Percentiles rank a stretch among this genome's conserved stretches.
These are phyloP conservation scores for Apiospora marii DNA, from an alignment of 2,329 filamentous ascomycete genomes.

Conservation along the genomic window DNA sequence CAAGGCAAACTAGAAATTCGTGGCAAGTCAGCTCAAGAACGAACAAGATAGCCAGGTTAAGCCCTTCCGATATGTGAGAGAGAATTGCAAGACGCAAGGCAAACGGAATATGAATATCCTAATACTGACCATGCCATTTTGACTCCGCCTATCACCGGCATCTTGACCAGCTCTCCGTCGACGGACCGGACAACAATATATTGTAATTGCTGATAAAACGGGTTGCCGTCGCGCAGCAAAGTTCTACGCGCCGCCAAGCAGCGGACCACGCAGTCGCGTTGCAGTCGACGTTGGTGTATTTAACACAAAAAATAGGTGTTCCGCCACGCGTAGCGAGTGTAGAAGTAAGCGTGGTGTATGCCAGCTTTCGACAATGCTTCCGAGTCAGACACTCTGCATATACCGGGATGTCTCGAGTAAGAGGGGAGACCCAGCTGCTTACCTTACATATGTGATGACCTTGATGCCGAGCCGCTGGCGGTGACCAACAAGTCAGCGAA, in stretches of 20 bases:
- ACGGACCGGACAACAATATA: neutral
- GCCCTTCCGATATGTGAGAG: neutral
- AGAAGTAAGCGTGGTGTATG: slow-evolving; percentile 10
- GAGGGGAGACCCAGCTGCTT: neutral
- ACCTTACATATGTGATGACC: neutral
- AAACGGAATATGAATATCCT: neutral
- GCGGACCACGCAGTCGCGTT: neutral
- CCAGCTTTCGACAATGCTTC: neutral
- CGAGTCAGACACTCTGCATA: slow-evolving; percentile 14
- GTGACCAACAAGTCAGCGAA: neutral
- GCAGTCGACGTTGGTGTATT: neutral
- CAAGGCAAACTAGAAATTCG: slow-evolving; percentile 67
- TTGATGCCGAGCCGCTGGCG: neutral
- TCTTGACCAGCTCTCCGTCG: slow-evolving; percentile 45
- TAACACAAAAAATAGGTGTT: neutral
- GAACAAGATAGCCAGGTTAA: neutral
- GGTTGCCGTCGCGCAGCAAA: neutral
- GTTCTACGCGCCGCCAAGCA: neutral
- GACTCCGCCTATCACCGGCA: slow-evolving; percentile 74
- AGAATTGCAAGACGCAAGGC: neutral
- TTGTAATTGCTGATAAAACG: neutral
- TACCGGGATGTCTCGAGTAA: slow-evolving; percentile 3
- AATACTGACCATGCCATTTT: slow-evolving; percentile 76
- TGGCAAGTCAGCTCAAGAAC: slow-evolving; percentile 24
- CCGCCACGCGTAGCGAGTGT: neutral